A percentile compares a stretch with the other conserved stretches of the same genome.
These are phyloP conservation scores for Aureobasidium sp. DNA, from an alignment of 2,329 filamentous ascomycete species.

Conservation along the genomic window DNA sequence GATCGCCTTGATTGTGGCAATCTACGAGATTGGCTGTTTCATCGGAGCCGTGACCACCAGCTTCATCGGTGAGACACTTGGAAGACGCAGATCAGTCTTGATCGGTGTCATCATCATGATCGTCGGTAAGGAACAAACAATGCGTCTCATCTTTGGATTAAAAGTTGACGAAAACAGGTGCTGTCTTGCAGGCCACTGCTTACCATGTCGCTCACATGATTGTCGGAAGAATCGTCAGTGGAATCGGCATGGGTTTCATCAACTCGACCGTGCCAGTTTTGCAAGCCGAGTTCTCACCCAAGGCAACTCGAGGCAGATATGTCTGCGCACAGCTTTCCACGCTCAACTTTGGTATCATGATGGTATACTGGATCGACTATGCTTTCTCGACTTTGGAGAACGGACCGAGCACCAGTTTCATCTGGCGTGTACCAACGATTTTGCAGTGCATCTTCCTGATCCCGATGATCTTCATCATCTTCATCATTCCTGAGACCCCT, in stretches of 20 bases:
- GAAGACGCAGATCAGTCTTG: constrained; percentile 39
- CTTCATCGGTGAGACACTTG: constrained; percentile 40
- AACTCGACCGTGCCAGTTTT: constrained; percentile 41
- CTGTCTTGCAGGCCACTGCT: constrained; percentile 22
- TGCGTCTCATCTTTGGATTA: no score
- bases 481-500: constrained; percentile 50
- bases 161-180: constrained; percentile 23
- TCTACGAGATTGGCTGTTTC: constrained; percentile 42
- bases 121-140: constrained; percentile 14
- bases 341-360: constrained; percentile 41
- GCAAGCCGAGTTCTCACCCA: constrained; percentile 36
- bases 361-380: constrained; percentile 44
- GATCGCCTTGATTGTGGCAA: constrained; percentile 43
- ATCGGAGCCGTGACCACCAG: constrained; percentile 35
- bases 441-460: constrained; percentile 38
- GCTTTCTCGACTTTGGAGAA: constrained; percentile 30
- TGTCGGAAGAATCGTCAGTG: constrained; percentile 23
- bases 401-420: constrained; percentile 26
- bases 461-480: constrained; percentile 36
- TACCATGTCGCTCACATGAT: constrained; percentile 23
- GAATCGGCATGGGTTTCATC: constrained; percentile 25
- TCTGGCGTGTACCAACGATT: constrained; percentile 39
- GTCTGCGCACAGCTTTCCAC: constrained; percentile 44
- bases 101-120: constrained; percentile 40
- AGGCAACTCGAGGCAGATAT: constrained; percentile 30